Evolutionary conservation across 2,329 filamentous ascomycete species (phyloP).

Genomic region (Macroventuria anomochaeta): DNA sequence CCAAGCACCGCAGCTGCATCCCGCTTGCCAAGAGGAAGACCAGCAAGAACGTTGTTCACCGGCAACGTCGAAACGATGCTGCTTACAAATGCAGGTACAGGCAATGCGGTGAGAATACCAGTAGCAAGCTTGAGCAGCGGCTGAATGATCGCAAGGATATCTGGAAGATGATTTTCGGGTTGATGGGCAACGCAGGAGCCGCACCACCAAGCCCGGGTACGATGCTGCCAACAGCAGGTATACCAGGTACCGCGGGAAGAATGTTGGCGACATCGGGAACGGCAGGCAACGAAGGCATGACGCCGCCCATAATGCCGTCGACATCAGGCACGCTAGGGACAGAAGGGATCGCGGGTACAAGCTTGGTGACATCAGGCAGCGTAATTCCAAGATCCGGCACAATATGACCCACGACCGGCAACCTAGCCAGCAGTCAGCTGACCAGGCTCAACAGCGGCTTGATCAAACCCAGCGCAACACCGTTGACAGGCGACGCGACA

Average conservation of each 20-base stretch:
- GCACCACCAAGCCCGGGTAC: too few species aligned
- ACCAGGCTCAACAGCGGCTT: neutral
- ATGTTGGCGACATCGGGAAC: neutral
- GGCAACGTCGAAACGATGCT: neutral
- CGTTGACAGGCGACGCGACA: neutral
- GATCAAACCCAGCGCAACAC: neutral
- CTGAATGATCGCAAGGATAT: neutral
- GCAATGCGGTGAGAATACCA: neutral
- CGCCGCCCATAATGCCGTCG: too few species aligned
- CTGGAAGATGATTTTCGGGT: neutral
- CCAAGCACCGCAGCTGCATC: neutral
- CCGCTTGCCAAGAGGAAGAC: neutral
- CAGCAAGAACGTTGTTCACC: neutral
- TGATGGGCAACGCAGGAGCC: neutral
- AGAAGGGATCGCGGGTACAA: neutral
- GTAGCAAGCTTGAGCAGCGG: neutral
- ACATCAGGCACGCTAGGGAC: neutral
- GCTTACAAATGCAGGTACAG: neutral
- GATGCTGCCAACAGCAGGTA: neutral
- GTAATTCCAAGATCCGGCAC: neutral
- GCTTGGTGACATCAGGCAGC: neutral
- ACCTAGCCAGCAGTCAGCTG: neutral
- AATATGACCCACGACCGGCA: neutral
- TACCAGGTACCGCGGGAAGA: neutral
- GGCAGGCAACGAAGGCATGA: too few species aligned